Conservation (phyloP, 495 filamentous ascomycete genomes). For the Tuber aestivum region DNA sequence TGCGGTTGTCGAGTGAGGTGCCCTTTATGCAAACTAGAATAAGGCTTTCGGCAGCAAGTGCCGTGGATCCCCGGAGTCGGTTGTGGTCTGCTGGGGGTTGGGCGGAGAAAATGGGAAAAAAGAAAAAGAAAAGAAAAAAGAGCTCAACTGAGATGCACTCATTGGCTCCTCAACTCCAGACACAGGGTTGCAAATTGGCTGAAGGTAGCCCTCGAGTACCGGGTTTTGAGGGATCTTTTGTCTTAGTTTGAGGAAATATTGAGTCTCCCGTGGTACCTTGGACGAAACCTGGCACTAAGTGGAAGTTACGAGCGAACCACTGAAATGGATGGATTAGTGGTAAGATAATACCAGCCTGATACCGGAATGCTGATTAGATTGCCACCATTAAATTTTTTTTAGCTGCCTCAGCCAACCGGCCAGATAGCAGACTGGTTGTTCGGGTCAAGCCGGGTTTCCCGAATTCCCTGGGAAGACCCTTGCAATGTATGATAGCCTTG, state of each 20-base stretch:
- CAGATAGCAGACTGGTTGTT: neutral
- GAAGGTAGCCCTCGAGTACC: neutral
- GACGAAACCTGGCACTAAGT: neutral
- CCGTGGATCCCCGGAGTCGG: neutral
- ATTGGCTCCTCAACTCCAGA: neutral
- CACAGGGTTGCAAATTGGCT: neutral
- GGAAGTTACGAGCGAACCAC: neutral
- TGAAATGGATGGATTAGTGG: neutral
- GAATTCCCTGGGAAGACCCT: neutral
- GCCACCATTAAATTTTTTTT: neutral
- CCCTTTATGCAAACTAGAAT: neutral
- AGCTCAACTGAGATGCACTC: neutral
- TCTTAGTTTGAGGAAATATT: neutral
- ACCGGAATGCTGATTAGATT: neutral
- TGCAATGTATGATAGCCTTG: neutral
- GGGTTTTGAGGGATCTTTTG: neutral
- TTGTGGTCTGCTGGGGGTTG: neutral
- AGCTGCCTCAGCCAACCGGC: neutral
- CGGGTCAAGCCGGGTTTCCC: constrained; percentile 1
- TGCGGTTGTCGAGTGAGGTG: neutral
- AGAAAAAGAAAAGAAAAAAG: neutral
- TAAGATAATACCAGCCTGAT: neutral
- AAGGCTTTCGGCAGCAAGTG: neutral
- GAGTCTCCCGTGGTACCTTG: neutral
- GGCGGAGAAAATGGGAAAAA: neutral